A percentile compares a stretch with the other conserved stretches of the same genome.
phyloP scores from a whole-genome alignment of 2,329 filamentous ascomycete genomes.

The Ascochyta koolunga region DNA sequence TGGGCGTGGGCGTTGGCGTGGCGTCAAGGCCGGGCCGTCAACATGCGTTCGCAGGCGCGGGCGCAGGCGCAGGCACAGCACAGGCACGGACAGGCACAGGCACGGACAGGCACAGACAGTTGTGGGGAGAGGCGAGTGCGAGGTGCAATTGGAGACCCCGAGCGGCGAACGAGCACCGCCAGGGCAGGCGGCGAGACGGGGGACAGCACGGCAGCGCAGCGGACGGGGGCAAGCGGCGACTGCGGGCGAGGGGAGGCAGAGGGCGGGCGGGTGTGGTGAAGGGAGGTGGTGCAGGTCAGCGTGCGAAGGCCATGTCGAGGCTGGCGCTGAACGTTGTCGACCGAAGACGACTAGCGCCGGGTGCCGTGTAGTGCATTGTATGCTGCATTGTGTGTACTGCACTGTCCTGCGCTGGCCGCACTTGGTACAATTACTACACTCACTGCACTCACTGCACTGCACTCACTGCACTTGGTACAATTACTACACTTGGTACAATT shows the following conservation, averaged over 20 bases:
- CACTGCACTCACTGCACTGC: no score
- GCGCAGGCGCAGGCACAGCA: neutral
- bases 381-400: neutral
- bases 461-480: no score
- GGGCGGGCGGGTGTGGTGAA: neutral
- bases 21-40: neutral
- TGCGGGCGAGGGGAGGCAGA: neutral
- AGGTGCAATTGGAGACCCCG: conserved; percentile 22
- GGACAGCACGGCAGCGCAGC: neutral
- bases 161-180: conserved; percentile 35
- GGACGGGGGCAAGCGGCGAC: neutral
- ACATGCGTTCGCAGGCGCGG: conserved; percentile 1
- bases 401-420: no score
- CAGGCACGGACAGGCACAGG: neutral
- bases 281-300: conserved; percentile 1
- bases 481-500: no score
- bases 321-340: neutral
- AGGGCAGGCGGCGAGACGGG: conserved; percentile 19
- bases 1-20: neutral
- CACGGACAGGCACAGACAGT: no score
- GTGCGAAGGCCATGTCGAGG: conserved; percentile 15
- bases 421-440: no score
- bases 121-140: neutral
- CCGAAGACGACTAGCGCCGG: neutral
- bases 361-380: no score